These are phyloP conservation scores for Paxillus rubicundulus DNA, from an alignment of 768 basidiomycete genomes.

Conservation along the genomic window DNA sequence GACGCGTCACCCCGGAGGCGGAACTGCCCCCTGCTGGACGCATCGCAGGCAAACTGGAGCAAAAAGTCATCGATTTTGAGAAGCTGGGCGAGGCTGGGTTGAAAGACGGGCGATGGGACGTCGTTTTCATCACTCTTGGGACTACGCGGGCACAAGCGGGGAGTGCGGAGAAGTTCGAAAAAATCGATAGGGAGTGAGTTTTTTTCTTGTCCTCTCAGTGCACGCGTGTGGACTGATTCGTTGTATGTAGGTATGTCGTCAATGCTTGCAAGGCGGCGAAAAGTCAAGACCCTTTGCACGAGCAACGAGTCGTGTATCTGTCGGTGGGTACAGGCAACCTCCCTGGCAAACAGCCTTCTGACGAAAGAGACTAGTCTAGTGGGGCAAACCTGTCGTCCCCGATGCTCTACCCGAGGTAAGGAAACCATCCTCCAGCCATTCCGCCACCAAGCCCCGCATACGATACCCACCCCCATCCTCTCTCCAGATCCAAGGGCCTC, in stretches of 20 bases:
- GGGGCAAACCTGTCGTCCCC: conserved; percentile 49
- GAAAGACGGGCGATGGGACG: conserved; percentile 63
- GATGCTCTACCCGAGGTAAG: conserved; percentile 52
- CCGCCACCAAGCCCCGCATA: too few relatives aligned
- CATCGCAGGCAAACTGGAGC: conserved; percentile 54
- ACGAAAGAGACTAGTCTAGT: conserved; percentile 34
- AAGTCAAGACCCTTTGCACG: conserved; percentile 38
- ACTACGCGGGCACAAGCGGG: conserved; percentile 63
- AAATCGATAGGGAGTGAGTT: conserved; percentile 72
- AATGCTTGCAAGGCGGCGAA: conserved; percentile 68
- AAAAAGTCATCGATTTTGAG: conserved; percentile 69
- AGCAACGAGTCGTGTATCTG: conserved; percentile 67
- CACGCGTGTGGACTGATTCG: not conserved
- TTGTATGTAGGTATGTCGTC: conserved; percentile 58
- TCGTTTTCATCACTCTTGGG: conserved; percentile 74
- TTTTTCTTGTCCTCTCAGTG: too few relatives aligned
- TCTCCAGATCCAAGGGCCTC: conserved; percentile 70
- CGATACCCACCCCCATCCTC: not conserved
- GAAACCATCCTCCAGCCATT: not conserved
- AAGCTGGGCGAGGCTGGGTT: conserved; percentile 52
- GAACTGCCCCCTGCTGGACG: conserved; percentile 32
- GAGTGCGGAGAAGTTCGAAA: conserved; percentile 63
- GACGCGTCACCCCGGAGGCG: conserved; percentile 51
- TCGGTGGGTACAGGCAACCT: conserved; percentile 44
- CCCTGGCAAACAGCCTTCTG: not conserved